A percentile compares a stretch with the other conserved stretches of the same genome.
Conservation (phyloP, 225 moss, liverwort and hornwort genomes). For the Thuidium tamariscinum region DNA sequence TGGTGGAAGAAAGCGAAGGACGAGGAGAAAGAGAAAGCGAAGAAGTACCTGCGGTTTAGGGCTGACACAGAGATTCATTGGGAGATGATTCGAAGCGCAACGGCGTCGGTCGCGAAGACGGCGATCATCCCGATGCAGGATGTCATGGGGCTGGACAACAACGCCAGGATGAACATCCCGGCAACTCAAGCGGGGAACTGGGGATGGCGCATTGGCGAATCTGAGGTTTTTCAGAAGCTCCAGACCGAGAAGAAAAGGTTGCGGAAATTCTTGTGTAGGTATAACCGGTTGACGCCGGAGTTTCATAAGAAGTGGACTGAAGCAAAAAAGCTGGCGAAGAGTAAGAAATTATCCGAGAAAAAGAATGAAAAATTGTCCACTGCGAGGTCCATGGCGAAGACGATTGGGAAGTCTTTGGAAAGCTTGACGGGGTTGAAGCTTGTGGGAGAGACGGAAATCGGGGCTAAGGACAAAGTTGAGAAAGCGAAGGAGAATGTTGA, state of each 20-base stretch:
- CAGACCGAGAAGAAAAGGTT: constrained; percentile 6
- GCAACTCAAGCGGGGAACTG: constrained; percentile 45
- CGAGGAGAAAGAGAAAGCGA: neutral
- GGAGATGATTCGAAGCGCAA: constrained; percentile 58
- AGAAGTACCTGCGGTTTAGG: constrained; percentile 30
- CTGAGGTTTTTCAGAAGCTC: neutral
- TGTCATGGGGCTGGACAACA: constrained; percentile 55
- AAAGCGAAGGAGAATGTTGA: neutral
- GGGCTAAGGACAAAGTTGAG: neutral
- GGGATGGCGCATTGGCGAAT: constrained; percentile 37
- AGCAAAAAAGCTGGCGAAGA: neutral
- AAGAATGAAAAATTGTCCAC: neutral
- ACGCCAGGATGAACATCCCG: constrained; percentile 69
- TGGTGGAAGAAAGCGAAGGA: constrained; percentile 30
- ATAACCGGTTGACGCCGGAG: neutral
- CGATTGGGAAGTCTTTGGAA: neutral
- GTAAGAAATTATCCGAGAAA: neutral
- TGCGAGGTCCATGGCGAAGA: neutral
- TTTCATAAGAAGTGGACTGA: neutral
- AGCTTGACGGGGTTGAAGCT: neutral
- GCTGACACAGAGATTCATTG: constrained; percentile 32
- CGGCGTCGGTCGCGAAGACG: constrained; percentile 60
- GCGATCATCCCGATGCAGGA: constrained; percentile 76
- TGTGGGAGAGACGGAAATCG: neutral
- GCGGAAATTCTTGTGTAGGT: constrained; percentile 6